Evolutionary conservation across 768 basidiomycete species (phyloP), one percentile per base, ranked within the genome.

Genomic region (Porpolomopsis calyptriformis): DNA sequence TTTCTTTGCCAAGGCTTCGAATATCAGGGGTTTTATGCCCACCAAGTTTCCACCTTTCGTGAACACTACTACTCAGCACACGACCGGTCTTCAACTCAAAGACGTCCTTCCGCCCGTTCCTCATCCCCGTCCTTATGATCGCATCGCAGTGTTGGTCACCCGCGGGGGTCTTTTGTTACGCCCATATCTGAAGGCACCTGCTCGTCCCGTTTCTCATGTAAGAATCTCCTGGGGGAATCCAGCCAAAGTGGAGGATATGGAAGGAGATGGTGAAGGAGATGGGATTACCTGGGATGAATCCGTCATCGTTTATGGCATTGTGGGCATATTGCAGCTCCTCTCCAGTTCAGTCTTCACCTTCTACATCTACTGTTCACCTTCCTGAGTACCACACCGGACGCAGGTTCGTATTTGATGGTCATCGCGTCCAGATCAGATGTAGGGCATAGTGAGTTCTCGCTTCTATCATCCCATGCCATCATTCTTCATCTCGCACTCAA

Each of bases 321-420:
- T 89, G 36, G 87, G 87, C 12, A 66, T 85, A 14, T 56, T 91
- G 49, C 77, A 80, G 49, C 62, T 91, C 19, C 85, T 80, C 57
- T 73, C 80, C 55, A 76, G 87, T 89, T 63, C 48, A 67, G 61
- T 33, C 23, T 34, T 20, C 20, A 26, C 39, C 39, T 52, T 46
- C 9, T 18, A 25, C 37, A 37, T 48, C 45, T 35, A 25, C 35
- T 50, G 48, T 49, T 36, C 5, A 43, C 33, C 22, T 23, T 18
- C 42, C 18, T 19, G n/a, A 12, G 39, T 23, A 25, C 24, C 46
- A 23, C 23, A 4, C 11, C 25, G 19, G 10, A 39, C 38, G 14
- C 47, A 89, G 88, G 74, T 27, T 83, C 87, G 7, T 81, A 88
- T 66, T 63, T 91, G 14, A 64, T 91, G 36, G 82, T 87, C 3